A percentile compares a stretch with the other conserved stretches of the same genome.
These are phyloP conservation scores for Fusarium annulatum DNA, from an alignment of 2,329 filamentous ascomycete genomes.

Conservation along the genomic window DNA sequence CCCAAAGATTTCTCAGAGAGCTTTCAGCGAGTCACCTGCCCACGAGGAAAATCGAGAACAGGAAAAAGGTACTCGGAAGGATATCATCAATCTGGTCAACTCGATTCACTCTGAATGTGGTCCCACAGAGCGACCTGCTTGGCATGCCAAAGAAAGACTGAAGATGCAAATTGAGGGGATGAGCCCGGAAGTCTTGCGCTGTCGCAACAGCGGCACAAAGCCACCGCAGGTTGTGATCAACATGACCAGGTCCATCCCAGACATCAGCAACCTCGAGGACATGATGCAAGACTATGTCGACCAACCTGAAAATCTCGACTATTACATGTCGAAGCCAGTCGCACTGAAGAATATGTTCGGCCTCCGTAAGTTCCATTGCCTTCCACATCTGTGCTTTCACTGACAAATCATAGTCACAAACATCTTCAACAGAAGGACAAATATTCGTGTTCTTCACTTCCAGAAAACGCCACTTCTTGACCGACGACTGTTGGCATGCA, in stretches of 20 bases:
- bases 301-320: neutral
- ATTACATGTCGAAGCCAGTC: conserved; percentile 27
- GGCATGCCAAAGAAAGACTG: neutral
- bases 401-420: conserved; percentile 42
- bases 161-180: neutral
- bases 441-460: conserved; percentile 46
- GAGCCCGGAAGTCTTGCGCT: neutral
- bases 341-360: conserved; percentile 8
- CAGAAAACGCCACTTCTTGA: conserved; percentile 48
- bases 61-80: neutral
- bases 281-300: conserved; percentile 1
- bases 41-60: neutral
- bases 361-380: conserved; percentile 38
- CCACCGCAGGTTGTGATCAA: conserved; percentile 7
- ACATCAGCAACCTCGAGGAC: neutral
- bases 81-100: neutral
- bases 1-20: conserved; percentile 39
- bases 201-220: neutral
- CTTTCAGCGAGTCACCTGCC: neutral
- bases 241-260: conserved; percentile 14
- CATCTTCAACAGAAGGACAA: conserved; percentile 29
- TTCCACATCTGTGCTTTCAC: neutral
- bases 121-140: neutral
- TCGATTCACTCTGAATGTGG: neutral
- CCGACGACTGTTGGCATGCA: conserved; percentile 49